Evolutionary conservation across 1,139 yeast species (phyloP), one percentile per base, ranked within the genome.

Genomic region (Ogataea hybrid): DNA sequence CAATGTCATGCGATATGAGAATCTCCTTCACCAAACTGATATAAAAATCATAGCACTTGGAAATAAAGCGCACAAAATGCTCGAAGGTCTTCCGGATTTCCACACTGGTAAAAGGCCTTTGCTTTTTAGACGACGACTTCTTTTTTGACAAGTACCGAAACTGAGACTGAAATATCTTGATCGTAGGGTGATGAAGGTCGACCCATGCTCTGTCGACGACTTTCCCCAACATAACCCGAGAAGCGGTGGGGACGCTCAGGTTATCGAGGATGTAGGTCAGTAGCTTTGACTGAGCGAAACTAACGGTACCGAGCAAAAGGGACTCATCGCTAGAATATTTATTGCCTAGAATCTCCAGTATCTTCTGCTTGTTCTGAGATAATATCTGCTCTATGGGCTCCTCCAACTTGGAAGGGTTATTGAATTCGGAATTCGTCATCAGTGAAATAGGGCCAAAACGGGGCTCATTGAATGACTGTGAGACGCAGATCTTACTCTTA

Each of bases 121-220:
- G 42, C 42, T 32, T 32, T 27, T 35, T 40, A 8, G 35, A 23
- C 5, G 46, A 32, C 10, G 37, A 31, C 20, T 29, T 41, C 31
- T 37, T 38, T 25, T 47, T 45, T 25, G 39, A 27, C 20, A 68
- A 51, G 3, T 52, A 53, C 5, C 64, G 64, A 53, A 74, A 77
- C 37, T 65, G 71, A 9, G 56, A 50, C 50, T 72, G 75, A 50
- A 69, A 81, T 56, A 71, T 73, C 50, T 79, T 80, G 47, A 81
- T 70, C 1, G 78, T 71, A 1, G 87, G 87, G 51, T 80, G 79
- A 52, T 80, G 84, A 53, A 82, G 72, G 12, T 77, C 76, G 20
- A 68, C 57, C 89, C 89, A 83, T 16, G 79, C 58, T 5, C 59
- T 52, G 36, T 78, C 82, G 18, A 81, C 60, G 18, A 59, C 48